Evolutionary conservation across 805 yeast genomes (phyloP).

Genomic region (Suhomyces xylopsoci): DNA sequence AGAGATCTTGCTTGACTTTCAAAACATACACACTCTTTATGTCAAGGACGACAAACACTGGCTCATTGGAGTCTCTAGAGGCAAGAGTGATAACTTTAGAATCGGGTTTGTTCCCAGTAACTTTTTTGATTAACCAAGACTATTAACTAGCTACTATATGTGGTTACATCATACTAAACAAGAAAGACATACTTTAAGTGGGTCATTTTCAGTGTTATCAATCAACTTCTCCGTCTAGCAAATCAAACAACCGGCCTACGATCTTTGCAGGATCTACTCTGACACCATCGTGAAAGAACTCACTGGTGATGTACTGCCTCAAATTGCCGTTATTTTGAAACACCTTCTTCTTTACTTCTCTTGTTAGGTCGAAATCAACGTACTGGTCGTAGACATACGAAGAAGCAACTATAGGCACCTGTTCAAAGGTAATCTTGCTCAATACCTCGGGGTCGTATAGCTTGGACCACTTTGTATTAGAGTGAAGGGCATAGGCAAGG

Average conservation of each 20-base stretch:
- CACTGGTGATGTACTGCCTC: constrained; percentile 44
- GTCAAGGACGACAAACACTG: constrained; percentile 23
- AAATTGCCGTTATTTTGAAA: constrained; percentile 33
- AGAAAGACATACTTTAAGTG: too few species aligned
- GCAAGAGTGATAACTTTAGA: constrained; percentile 15
- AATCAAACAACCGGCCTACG: constrained; percentile 35
- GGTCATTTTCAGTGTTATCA: too few species aligned
- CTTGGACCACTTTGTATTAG: constrained; percentile 31
- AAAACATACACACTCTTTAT: constrained; percentile 19
- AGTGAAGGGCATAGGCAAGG: constrained; percentile 39
- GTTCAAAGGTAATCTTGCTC: constrained; percentile 25
- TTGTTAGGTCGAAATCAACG: constrained; percentile 46
- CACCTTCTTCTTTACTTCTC: constrained; percentile 29
- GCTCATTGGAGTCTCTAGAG: constrained; percentile 29
- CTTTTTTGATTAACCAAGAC: constrained; percentile 1
- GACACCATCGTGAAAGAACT: constrained; percentile 51
- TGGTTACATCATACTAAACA: too few species aligned
- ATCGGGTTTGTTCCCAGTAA: constrained; percentile 36
- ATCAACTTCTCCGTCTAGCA: constrained; percentile 41
- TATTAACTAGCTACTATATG: background rate
- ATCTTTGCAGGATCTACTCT: constrained; percentile 40
- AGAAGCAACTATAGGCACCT: constrained; percentile 49
- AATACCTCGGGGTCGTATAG: constrained; percentile 35
- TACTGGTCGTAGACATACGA: constrained; percentile 49
- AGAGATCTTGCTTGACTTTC: constrained; percentile 32